Conservation (phyloP, 441 rosid species). For the Syzygium syzygioides region DNA sequence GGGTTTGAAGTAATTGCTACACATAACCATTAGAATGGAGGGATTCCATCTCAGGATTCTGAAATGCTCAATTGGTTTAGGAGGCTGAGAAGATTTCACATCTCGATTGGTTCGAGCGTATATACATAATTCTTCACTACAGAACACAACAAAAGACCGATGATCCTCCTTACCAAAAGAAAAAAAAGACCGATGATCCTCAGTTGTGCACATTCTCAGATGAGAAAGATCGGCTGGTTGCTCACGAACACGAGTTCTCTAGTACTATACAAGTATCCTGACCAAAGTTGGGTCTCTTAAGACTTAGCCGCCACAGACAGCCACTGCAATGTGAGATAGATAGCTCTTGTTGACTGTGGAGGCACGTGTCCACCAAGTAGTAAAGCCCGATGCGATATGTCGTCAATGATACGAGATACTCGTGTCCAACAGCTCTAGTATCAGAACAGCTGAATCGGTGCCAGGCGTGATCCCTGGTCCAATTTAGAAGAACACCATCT, state of each 20-base stretch:
- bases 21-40: constrained; percentile 12
- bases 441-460: not conserved
- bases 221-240: constrained; percentile 19
- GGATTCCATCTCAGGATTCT: constrained; percentile 15
- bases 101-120: constrained; percentile 21
- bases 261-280: constrained; percentile 22
- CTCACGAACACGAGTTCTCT: constrained; percentile 21
- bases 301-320: constrained; percentile 20
- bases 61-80: constrained; percentile 14
- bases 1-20: constrained; percentile 5
- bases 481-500: constrained; percentile 33
- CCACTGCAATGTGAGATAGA: constrained; percentile 18
- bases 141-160: too few relatives aligned
- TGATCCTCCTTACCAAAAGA: too few relatives aligned
- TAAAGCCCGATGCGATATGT: not conserved
- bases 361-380: constrained; percentile 19
- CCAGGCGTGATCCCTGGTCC: constrained; percentile 26
- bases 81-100: constrained; percentile 19
- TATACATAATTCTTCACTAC: constrained; percentile 16
- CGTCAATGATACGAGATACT: too few relatives aligned
- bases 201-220: constrained; percentile 19
- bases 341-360: constrained; percentile 20
- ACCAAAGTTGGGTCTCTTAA: constrained; percentile 21
- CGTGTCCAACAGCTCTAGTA: too few relatives aligned
- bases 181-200: constrained; percentile 21